Percentiles rank a stretch among this genome's conserved stretches.
phyloP scores from a whole-genome alignment of 164 flowering plant species.

The Chimonanthus salicifolius region DNA sequence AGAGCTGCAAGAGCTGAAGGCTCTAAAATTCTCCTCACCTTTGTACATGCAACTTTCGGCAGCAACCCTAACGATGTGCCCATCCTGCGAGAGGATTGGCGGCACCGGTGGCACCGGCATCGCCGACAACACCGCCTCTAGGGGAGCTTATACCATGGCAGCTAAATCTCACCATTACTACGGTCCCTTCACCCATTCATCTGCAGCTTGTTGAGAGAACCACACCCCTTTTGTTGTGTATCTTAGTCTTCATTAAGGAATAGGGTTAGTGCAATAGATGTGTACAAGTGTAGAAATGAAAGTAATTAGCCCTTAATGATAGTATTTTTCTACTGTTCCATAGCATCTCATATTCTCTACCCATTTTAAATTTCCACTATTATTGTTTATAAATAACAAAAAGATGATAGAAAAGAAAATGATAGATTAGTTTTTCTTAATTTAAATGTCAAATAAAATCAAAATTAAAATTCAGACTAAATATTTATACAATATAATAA shows the following conservation, averaged over 20 bases:
- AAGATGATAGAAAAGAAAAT: neutral
- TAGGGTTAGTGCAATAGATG: neutral
- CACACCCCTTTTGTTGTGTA: neutral
- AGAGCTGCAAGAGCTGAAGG: conserved; percentile 77
- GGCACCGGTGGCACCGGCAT: conserved; percentile 2
- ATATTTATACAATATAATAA: no score
- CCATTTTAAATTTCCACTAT: neutral
- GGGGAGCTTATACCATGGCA: conserved; percentile 31
- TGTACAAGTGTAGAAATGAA: neutral
- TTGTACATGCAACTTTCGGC: conserved; percentile 47
- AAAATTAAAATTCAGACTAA: no score
- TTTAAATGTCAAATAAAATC: no score
- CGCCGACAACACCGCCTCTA: conserved; percentile 16
- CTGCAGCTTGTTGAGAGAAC: conserved; percentile 46
- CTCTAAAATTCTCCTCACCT: conserved; percentile 62
- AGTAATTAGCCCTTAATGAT: neutral
- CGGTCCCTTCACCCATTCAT: conserved; percentile 58
- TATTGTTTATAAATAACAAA: neutral
- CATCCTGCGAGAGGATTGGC: conserved; percentile 47
- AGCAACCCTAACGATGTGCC: conserved; percentile 53
- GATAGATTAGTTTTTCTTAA: neutral
- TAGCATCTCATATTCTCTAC: neutral
- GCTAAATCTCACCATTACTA: conserved; percentile 46
- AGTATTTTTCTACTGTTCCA: neutral
- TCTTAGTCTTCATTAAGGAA: neutral